Base-by-base conservation (phyloP, 257 asterid genomes). In the Plantago elongata region DNA sequence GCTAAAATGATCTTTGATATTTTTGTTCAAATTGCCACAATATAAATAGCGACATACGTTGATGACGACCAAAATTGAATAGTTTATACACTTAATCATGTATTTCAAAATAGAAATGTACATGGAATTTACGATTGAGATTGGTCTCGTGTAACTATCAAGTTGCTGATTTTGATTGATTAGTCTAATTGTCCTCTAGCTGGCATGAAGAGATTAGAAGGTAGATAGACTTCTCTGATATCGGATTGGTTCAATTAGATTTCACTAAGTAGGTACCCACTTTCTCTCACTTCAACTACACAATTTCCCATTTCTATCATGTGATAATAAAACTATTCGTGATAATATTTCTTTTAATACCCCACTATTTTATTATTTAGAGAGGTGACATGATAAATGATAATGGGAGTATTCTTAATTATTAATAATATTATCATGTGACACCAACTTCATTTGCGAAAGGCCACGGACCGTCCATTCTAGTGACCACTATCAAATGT, bases 381-480 rank as follows among this genome's bases (percentile, higher is more conserved):
- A 34, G 40, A 34, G 18, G 13, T n/a, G 13, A 16, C 10, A 22
- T 51, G 37, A 51, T 51, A 9, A 2, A 13, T 30, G 9, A 17
- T 51, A 52, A 3, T 56, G 40, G 40, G 8, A 7, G 40, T 34
- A 34, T 3, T 34, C 3, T 3, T 34, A 34, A 12, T 11, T 46
- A 6, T 46, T 22, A 22, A 22, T 22, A 22, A 12, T 4, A 52
- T 56, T 13, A 11, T 56, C 45, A 56, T 56, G 13, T 34, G 22
- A 56, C 61, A 34, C 61, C 61, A 30, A 56, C 61, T 56, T 56
- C 45, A 30, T 13, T 16, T 52, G 58, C 58, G 8, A 22, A 52
- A 52, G 14, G 40, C 58, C 58, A 22, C 38, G 58, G 38, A 30
- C 61, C 61, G 61, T 55, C 61, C 47, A 56, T 56, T 56, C 61